Evolutionary conservation across 306 rosid species (phyloP).

Genomic region (Trifolium subterraneum): DNA sequence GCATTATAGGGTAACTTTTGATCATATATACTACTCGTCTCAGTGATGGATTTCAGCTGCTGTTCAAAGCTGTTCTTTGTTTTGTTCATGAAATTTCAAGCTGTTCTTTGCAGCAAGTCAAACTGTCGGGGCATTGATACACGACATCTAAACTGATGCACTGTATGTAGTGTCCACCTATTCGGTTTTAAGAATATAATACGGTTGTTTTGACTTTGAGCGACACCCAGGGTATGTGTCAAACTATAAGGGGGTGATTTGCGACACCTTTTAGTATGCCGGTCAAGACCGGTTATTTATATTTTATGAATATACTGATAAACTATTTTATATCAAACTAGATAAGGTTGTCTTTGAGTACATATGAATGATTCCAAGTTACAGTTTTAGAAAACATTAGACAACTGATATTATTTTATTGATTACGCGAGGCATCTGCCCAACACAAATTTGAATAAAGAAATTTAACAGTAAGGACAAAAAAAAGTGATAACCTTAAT

Average conservation of each 20-base stretch:
- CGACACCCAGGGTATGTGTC: no score
- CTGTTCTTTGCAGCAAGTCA: no score
- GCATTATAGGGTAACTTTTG: neutral
- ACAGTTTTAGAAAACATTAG: neutral
- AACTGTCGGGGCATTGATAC: neutral
- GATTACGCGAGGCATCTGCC: neutral
- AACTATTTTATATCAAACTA: neutral
- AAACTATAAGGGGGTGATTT: no score
- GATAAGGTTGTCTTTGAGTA: neutral
- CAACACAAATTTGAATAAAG: neutral
- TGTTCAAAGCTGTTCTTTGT: neutral
- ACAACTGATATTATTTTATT: neutral
- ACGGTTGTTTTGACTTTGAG: no score
- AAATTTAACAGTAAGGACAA: no score
- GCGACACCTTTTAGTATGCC: no score
- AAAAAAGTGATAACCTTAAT: no score
- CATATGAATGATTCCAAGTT: neutral
- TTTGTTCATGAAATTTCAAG: no score
- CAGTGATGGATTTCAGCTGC: constrained; percentile 6
- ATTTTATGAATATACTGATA: neutral
- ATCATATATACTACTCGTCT: neutral
- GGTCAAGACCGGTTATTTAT: no score
- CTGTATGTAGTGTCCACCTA: no score
- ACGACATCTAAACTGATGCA: neutral
- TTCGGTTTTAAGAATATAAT: no score